phyloP scores from a whole-genome alignment of 2,329 filamentous ascomycete species.

The Aspergillus ustus region DNA sequence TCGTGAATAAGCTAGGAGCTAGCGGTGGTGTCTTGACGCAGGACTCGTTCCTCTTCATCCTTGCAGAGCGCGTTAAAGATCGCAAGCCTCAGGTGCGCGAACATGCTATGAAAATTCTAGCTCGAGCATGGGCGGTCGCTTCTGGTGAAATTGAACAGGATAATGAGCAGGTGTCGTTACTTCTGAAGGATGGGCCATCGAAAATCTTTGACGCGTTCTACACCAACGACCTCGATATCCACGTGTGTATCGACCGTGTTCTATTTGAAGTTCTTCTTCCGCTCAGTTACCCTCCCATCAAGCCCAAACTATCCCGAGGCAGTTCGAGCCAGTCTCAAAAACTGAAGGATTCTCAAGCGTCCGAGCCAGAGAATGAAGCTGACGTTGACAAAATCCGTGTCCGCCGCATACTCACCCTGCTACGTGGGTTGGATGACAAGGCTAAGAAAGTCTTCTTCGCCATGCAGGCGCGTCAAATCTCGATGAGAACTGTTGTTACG shows the following conservation, averaged over 20 bases:
- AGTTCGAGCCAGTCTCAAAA: constrained; percentile 63
- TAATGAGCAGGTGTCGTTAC: constrained; percentile 72
- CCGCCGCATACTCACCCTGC: constrained; percentile 80
- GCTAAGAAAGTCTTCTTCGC: constrained; percentile 88
- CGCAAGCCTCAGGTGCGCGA: constrained; percentile 79
- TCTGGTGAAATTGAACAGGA: constrained; percentile 83
- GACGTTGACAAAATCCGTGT: constrained; percentile 70
- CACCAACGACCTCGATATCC: constrained; percentile 85
- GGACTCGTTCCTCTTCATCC: constrained; percentile 76
- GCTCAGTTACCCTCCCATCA: constrained; percentile 78
- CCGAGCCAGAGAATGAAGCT: constrained; percentile 42
- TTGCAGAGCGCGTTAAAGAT: constrained; percentile 89
- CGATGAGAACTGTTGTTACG: constrained; percentile 73
- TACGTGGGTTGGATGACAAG: constrained; percentile 75
- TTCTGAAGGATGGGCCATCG: constrained; percentile 82
- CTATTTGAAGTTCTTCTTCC: constrained; percentile 89
- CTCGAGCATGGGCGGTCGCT: constrained; percentile 91
- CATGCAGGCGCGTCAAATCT: constrained; percentile 77
- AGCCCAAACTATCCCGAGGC: constrained; percentile 53
- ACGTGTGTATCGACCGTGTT: constrained; percentile 80
- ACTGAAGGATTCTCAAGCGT: constrained; percentile 41
- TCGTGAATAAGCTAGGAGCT: constrained; percentile 79
- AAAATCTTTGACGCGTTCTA: constrained; percentile 88
- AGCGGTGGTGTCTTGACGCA: constrained; percentile 75
- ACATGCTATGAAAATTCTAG: constrained; percentile 83